Percentiles rank a stretch among this genome's conserved stretches.
These are phyloP conservation scores for Chalara sp. DNA, from an alignment of 2,329 filamentous ascomycete genomes.

Conservation along the genomic window DNA sequence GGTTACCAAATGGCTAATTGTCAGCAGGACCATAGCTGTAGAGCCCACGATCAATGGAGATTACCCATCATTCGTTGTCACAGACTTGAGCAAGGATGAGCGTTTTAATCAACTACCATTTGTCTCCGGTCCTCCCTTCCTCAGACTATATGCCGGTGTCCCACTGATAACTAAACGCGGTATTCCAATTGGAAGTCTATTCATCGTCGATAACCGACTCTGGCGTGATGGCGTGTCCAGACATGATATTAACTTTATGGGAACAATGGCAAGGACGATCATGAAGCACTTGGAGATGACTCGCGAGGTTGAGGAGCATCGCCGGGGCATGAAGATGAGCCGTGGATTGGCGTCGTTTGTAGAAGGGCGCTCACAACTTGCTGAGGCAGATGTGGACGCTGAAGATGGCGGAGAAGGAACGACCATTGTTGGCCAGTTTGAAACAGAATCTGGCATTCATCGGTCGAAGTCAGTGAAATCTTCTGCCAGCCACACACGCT, in stretches of 20 bases:
- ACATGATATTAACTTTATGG: conserved; percentile 47
- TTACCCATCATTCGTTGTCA: conserved; percentile 26
- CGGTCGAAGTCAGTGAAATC: conserved; percentile 15
- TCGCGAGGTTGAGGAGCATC: conserved; percentile 45
- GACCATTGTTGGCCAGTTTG: conserved; percentile 23
- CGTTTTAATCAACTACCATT: conserved; percentile 24
- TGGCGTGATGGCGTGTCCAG: conserved; percentile 40
- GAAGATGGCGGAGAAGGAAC: conserved; percentile 23
- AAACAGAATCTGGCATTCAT: conserved; percentile 12
- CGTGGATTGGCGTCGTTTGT: conserved; percentile 48
- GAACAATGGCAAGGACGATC: conserved; percentile 47
- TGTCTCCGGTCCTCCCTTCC: conserved; percentile 19
- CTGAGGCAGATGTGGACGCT: conserved; percentile 22
- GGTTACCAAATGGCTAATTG: conserved; percentile 6
- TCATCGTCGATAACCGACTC: conserved; percentile 49
- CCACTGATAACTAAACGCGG: conserved; percentile 27
- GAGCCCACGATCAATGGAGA: conserved; percentile 11
- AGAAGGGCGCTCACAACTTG: conserved; percentile 32
- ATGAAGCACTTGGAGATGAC: conserved; percentile 57
- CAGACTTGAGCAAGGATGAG: conserved; percentile 23
- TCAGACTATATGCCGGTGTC: conserved; percentile 26
- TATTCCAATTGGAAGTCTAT: conserved; percentile 49
- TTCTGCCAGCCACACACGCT: conserved; percentile 2
- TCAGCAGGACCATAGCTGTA: conserved; percentile 21
- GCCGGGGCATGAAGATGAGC: conserved; percentile 47